Evolutionary conservation across 208 protist species (phyloP), one percentile per base, ranked within the genome.

Genomic region (Leishmania lainsoni): DNA sequence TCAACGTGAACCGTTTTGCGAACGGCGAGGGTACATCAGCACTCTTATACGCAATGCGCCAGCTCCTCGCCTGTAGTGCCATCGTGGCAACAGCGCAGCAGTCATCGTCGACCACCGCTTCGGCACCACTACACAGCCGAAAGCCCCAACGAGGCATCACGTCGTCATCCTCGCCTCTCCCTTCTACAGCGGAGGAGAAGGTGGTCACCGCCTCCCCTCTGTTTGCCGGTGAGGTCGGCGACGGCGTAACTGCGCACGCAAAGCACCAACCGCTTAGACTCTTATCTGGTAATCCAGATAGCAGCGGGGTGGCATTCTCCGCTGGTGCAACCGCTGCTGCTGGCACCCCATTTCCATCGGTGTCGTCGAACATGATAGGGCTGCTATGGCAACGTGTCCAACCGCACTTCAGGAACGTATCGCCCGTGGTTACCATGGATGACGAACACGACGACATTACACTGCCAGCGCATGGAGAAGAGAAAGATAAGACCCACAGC

Each of bases 1-100:
- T 87, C 22, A 83, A 91, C 32, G 61, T 89, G 42, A 91, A 89
- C 77, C 80, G 78, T 39, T 87, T 85, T 61, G 84, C 80, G 56
- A 89, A 85, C 74, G 86, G 84, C 65, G 69, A 80, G 14, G 76
- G 85, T 63, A 87, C 79, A 0, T 89, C 84, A 3, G 80, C 85
- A n/a, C 80, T 91, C 48, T 80, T 84, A 29, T 82, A 85, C 71
- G 81, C 84, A 5, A 58, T 88, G 45, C 87, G 87, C n/a, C 81
- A 83, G 71, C 82, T 76, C 42, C 63, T 85, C 42, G 10, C 39
- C 9, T 81, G 77, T 32, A 66, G 61, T 45, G 32, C 59, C n/a
- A 9, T 52, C 39, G 52, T 54, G 32, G 42, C 56, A 20, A 56
- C 39, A 48, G 29, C 56, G 9, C 52, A 42, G 20, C 74, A 76